phyloP scores from a whole-genome alignment of 768 basidiomycete genomes.

The Rhizopogon sp. region DNA sequence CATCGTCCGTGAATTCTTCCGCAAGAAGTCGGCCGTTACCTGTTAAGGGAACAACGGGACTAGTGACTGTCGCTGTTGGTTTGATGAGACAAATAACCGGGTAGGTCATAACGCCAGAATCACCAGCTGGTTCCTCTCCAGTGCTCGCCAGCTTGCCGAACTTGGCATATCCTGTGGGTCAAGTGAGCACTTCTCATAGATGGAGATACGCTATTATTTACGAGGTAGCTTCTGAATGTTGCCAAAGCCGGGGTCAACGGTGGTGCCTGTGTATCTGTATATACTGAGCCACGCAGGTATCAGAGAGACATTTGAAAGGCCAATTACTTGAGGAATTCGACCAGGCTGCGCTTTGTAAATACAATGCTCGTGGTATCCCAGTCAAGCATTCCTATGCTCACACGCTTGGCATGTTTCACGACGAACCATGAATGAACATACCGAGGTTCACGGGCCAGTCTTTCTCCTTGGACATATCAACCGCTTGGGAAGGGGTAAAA shows the following conservation, averaged over 20 bases:
- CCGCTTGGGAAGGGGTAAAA: conserved; percentile 48
- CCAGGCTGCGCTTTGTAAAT: conserved; percentile 71
- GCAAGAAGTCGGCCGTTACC: conserved; percentile 7
- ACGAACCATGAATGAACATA: conserved; percentile 21
- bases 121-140: conserved; percentile 23
- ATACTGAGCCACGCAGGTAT: conserved; percentile 17
- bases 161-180: conserved; percentile 56
- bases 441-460: conserved; percentile 71
- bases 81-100: conserved; percentile 4
- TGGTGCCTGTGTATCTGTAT: conserved; percentile 63
- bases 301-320: not conserved
- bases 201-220: conserved; percentile 24
- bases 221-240: conserved; percentile 76
- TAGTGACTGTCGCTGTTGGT: conserved; percentile 8
- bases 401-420: not conserved
- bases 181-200: not conserved
- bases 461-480: conserved; percentile 64
- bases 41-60: conserved; percentile 4
- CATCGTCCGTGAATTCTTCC: conserved; percentile 50
- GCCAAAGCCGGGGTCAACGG: conserved; percentile 69
- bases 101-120: conserved; percentile 9
- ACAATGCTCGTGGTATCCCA: conserved; percentile 76
- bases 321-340: conserved; percentile 73
- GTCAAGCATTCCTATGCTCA: conserved; percentile 61
- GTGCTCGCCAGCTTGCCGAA: conserved; percentile 49